Conservation (phyloP, 768 basidiomycete genomes). For the Lyophyllum semitale region DNA sequence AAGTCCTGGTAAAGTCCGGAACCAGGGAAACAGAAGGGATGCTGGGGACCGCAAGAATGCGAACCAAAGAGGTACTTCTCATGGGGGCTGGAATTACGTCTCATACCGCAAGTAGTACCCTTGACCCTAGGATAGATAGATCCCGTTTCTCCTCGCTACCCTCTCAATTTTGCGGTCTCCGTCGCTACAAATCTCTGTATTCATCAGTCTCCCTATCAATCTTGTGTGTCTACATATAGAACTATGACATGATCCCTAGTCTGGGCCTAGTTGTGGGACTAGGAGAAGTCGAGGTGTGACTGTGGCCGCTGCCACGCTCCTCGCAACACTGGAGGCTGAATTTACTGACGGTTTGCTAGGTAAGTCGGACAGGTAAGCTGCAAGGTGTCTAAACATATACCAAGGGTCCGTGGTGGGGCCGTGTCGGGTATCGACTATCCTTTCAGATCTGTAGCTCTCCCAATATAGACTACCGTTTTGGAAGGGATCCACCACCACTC, state of each 20-base stretch:
- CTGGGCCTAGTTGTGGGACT: constrained; percentile 4
- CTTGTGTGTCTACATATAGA: no score
- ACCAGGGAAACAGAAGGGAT: neutral
- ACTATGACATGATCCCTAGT: neutral
- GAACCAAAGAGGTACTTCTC: neutral
- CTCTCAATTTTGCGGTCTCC: no score
- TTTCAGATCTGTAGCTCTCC: neutral
- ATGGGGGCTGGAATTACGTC: neutral
- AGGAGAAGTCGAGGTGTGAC: constrained; percentile 5
- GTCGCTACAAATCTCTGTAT: no score
- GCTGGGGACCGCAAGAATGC: neutral
- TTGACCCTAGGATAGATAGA: no score
- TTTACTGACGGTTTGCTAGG: neutral
- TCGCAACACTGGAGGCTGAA: constrained; percentile 1
- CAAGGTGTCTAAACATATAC: neutral
- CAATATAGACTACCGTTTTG: neutral
- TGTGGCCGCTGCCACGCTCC: neutral
- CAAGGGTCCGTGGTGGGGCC: neutral
- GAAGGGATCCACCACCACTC: constrained; percentile 2
- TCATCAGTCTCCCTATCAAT: no score
- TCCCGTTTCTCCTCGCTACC: no score
- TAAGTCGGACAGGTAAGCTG: neutral
- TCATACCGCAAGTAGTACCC: no score
- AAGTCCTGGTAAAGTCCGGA: neutral
- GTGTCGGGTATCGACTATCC: neutral